Evolutionary conservation across 2,329 filamentous ascomycete species (phyloP).

Genomic region (Teratosphaeriaceae sp.): DNA sequence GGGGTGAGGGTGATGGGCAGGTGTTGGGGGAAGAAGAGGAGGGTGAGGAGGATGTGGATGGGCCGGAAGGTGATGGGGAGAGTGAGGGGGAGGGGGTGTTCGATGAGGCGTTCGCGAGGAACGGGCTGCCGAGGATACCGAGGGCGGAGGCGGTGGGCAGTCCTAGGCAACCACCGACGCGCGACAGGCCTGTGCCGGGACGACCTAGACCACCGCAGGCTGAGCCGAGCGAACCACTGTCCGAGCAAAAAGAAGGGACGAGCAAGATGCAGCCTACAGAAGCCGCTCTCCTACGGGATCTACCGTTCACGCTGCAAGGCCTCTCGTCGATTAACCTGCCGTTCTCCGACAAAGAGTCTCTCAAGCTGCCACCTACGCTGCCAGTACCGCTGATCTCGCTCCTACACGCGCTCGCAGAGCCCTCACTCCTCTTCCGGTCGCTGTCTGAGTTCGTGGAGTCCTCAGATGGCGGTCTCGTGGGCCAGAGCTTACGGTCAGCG

Average conservation of each 20-base stretch:
- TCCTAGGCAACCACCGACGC: conserved; percentile 16
- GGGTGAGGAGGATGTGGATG: conserved; percentile 11
- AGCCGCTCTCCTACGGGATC: conserved; percentile 51
- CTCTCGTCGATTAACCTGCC: conserved; percentile 78
- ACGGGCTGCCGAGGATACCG: conserved; percentile 36
- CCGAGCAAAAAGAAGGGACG: conserved; percentile 7
- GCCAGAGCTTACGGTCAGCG: conserved; percentile 84
- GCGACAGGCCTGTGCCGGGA: conserved; percentile 15
- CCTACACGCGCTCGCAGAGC: conserved; percentile 83
- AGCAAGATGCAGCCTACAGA: conserved; percentile 28
- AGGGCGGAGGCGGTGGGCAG: conserved; percentile 19
- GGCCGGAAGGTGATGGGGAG: conserved; percentile 10
- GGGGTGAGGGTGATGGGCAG: conserved; percentile 4
- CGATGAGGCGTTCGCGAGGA: conserved; percentile 43
- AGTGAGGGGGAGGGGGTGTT: conserved; percentile 26
- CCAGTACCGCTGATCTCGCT: conserved; percentile 81
- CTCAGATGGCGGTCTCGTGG: conserved; percentile 74
- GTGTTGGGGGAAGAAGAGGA: conserved; percentile 5
- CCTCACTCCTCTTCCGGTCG: conserved; percentile 80
- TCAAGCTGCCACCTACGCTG: conserved; percentile 72
- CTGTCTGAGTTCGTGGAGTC: conserved; percentile 77
- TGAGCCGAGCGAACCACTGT: background rate
- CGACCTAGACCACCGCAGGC: conserved; percentile 14
- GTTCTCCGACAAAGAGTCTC: conserved; percentile 61
- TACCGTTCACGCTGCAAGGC: conserved; percentile 90